A percentile compares a stretch with the other conserved stretches of the same genome.
Conservation (phyloP, 2,329 filamentous ascomycete genomes). For the Pseudocercospora fijiensis region DNA sequence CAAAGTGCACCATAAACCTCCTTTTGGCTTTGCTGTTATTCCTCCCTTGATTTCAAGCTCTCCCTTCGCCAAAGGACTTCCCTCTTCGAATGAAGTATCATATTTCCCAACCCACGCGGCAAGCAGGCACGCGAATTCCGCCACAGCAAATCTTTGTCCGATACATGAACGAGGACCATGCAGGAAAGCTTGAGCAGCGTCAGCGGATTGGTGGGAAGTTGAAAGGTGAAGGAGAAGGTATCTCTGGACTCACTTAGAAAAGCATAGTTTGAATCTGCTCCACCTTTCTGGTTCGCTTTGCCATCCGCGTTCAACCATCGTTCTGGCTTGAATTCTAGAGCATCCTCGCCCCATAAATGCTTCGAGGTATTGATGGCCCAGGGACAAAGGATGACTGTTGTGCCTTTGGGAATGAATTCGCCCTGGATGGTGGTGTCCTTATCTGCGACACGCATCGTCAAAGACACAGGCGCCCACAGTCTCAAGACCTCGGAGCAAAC, state of each 20-base stretch:
- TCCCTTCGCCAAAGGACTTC: constrained; percentile 38
- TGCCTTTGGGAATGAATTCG: constrained; percentile 67
- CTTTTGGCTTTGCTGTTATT: constrained; percentile 70
- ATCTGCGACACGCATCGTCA: constrained; percentile 66
- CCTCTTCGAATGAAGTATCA: constrained; percentile 64
- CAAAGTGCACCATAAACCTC: constrained; percentile 68
- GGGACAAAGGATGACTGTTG: constrained; percentile 63
- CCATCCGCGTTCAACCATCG: constrained; percentile 63
- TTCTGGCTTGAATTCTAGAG: constrained; percentile 73
- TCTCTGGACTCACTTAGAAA: constrained; percentile 55
- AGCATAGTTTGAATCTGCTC: constrained; percentile 72
- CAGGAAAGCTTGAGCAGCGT: constrained; percentile 59
- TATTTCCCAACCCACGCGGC: constrained; percentile 76
- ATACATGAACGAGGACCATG: constrained; percentile 87
- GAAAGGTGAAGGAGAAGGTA: background rate
- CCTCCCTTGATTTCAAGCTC: constrained; percentile 67
- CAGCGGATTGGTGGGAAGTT: background rate
- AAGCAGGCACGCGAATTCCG: constrained; percentile 81
- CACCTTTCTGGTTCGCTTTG: constrained; percentile 62
- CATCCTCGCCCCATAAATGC: constrained; percentile 74
- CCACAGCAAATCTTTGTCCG: constrained; percentile 74
- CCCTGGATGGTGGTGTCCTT: constrained; percentile 65
- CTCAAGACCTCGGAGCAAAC: constrained; percentile 77
- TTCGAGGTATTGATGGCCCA: constrained; percentile 69
- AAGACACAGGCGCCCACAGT: constrained; percentile 67